phyloP scores from a whole-genome alignment of 768 basidiomycete species.

The Cubamyces sp. region DNA sequence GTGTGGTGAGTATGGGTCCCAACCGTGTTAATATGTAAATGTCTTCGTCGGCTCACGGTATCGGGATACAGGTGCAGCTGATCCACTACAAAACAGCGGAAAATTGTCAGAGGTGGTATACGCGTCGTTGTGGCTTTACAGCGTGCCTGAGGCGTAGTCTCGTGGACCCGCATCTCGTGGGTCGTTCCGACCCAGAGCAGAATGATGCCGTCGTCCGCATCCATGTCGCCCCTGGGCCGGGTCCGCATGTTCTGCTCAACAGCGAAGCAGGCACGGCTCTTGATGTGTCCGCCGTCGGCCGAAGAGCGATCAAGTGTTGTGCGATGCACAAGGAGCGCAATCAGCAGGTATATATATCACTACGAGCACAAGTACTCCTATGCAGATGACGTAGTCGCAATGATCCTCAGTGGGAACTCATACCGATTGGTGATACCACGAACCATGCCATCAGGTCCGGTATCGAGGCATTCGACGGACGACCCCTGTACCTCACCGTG shows the following conservation, averaged over 20 bases:
- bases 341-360: background rate
- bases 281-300: background rate
- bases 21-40: background rate
- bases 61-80: background rate
- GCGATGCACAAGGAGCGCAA: background rate
- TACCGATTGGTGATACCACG: background rate
- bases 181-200: background rate
- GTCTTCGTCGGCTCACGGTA: background rate
- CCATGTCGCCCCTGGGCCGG: background rate
- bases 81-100: background rate
- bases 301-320: background rate
- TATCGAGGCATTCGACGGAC: background rate
- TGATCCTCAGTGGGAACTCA: background rate
- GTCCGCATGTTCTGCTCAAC: background rate
- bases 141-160: background rate
- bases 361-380: too few relatives aligned
- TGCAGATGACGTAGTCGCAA: too few relatives aligned
- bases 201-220: background rate
- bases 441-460: background rate
- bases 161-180: background rate
- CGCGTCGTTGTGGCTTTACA: background rate
- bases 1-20: background rate
- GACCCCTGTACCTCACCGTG: background rate
- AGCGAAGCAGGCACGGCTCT: background rate
- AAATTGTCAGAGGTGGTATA: background rate